phyloP scores from a whole-genome alignment of 2,329 filamentous ascomycete species.

The Tolypocladium ophioglossoides region DNA sequence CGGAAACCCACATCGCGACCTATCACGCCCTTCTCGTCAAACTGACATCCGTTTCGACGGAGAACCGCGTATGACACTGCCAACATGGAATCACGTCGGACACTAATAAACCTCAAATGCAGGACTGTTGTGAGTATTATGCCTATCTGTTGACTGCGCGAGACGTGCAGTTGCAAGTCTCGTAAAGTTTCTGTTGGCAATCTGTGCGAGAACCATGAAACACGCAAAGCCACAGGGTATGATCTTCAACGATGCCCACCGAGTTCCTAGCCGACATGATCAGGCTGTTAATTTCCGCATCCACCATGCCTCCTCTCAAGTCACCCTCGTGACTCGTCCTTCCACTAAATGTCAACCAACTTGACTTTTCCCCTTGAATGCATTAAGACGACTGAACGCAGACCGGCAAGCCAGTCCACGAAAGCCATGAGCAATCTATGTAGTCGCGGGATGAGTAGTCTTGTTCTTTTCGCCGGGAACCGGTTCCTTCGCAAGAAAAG shows the following conservation, averaged over 20 bases:
- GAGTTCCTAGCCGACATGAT: background rate
- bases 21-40: background rate
- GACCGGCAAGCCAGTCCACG: constrained; percentile 3
- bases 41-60: background rate
- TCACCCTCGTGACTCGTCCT: constrained; percentile 1
- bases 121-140: background rate
- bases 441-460: constrained; percentile 26
- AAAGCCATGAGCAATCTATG: constrained; percentile 28
- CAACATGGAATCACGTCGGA: background rate
- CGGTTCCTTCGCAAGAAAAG: constrained; percentile 17
- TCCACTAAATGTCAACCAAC: constrained; percentile 8
- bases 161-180: background rate
- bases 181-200: background rate
- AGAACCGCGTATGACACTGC: background rate
- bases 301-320: background rate
- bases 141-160: background rate
- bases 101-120: background rate
- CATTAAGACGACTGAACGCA: constrained; percentile 16
- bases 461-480: constrained; percentile 23
- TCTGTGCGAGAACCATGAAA: background rate
- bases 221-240: background rate
- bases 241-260: background rate
- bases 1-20: background rate
- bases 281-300: background rate
- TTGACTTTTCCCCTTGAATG: constrained; percentile 13